Evolutionary conservation across 2,329 filamentous ascomycete species (phyloP), one percentile per base, ranked within the genome.

Genomic region (Colletotrichum lindemuthianum): DNA sequence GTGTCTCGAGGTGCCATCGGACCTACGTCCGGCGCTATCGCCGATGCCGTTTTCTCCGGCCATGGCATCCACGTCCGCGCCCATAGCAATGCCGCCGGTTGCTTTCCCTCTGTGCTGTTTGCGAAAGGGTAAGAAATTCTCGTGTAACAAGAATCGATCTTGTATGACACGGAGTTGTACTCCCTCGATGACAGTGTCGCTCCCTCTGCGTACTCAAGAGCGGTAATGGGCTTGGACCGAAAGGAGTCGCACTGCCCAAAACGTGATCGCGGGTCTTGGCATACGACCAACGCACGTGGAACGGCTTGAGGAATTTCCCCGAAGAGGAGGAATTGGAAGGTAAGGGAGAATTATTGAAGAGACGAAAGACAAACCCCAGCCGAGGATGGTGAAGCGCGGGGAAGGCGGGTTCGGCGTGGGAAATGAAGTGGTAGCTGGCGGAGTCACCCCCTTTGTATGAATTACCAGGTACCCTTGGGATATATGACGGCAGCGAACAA

Each of bases 21-120:
- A 45, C 51, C 51, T 57, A 32, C 13, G 40, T 39, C 63, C 36
- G 36, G 40, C 37, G 41, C 63, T 61, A 56, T 48, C 59, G 63
- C 63, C 63, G 41, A 63, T 41, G 36, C 45, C 59, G 16, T 45
- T 58, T 40, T 63, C 50, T 60, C 44, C 58, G 36, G 51, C 47
- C 24, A 24, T 51, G 36, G 58, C 51, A 40, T 49, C 45, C 33
- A 65, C 58, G 63, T 63, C 63, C 48, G 56, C 52, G 16, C 58
- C 63, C 63, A 65, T 65, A 45, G 41, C 16, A 32, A 8, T 47
- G 32, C 16, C 4, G 4, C 11, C 9, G 33, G 11, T 13, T 39
- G 11, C 12, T 39, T 9, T 10, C 8, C 8, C 10, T 16, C 10
- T 33, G 16, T 24, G 15, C 24, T 47, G 16, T 43, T 33, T 48